Evolutionary conservation across 805 yeast genomes (phyloP), one percentile per base, ranked within the genome.

Genomic region (Clavispora fructus): DNA sequence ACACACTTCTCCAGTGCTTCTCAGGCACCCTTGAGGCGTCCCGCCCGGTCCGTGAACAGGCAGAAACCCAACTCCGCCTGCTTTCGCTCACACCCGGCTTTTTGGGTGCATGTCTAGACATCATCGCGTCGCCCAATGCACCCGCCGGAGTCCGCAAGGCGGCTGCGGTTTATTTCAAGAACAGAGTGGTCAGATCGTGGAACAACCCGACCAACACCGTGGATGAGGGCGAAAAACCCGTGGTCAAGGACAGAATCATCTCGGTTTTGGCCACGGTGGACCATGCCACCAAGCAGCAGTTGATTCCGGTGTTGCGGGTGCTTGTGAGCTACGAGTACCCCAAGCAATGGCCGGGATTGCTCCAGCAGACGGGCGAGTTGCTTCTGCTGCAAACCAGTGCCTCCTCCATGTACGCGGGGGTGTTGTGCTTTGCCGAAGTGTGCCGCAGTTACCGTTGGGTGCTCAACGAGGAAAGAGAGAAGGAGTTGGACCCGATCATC

Each of bases 91-190:
- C 74, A 3, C 80, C 86, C 1, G 96, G 95, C 6, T 91, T 91
- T 59, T 67, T 88, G 35, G 85, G 85, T 6, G 91, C 92, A 1
- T 87, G 96, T 63, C 68, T 92, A 40, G 92, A 87, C 59, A 83
- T 90, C 43, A 73, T 89, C 16, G 61, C 76, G 14, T 77, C 79
- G 17, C 65, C 66, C 7, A 78, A 75, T 14, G 46, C 53, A 50
- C 50, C 50, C 32, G 48, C 50, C 2, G 77, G 73, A 23, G 73
- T 85, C 42, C 77, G 82, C 54, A 69, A 80, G 41, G 87, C 95
- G 11, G 85, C 95, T 2, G 90, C 94, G 0, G 82, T 92, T 5
- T 88, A 80, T 63, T 79, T 89, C 63, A 92, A 92, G 62, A 91
- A 92, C 63, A 74, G 82, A 46, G 74, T 89, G 19, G 68, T 73